phyloP scores from a whole-genome alignment of 352 stramenopile species.

The Pythium rhizo-oryzae region DNA sequence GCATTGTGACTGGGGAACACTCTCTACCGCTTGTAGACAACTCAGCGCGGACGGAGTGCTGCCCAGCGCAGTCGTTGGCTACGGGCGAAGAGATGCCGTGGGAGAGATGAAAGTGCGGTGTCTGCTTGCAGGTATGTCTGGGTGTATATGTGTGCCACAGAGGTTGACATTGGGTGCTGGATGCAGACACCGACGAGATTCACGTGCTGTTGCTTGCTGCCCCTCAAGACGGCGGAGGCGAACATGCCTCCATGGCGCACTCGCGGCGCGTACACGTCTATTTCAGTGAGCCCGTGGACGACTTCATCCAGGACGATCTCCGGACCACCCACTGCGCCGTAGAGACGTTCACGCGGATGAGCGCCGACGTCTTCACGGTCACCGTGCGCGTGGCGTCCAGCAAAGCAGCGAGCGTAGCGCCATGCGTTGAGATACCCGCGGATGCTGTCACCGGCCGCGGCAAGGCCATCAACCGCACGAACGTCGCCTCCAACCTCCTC shows the following conservation, averaged over 20 bases:
- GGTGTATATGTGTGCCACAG: no score
- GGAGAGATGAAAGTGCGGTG: constrained; percentile 71
- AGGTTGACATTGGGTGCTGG: neutral
- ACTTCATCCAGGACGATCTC: constrained; percentile 69
- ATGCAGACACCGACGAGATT: constrained; percentile 8
- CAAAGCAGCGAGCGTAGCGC: neutral
- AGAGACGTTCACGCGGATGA: constrained; percentile 42
- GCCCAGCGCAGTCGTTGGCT: constrained; percentile 52
- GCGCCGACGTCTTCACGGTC: constrained; percentile 44
- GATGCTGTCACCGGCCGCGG: neutral
- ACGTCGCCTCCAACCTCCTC: constrained; percentile 23
- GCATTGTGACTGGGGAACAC: neutral
- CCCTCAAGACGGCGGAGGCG: neutral
- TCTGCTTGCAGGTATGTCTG: constrained; percentile 51
- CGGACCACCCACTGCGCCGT: constrained; percentile 34
- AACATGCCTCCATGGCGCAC: neutral
- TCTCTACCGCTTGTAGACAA: constrained; percentile 33
- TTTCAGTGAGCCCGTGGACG: constrained; percentile 67
- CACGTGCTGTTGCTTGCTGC: constrained; percentile 22
- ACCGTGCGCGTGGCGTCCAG: constrained; percentile 8
- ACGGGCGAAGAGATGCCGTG: constrained; percentile 41
- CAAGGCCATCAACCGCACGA: constrained; percentile 1
- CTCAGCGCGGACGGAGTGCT: constrained; percentile 48
- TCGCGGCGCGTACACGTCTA: constrained; percentile 50
- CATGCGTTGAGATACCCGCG: constrained; percentile 21